A percentile compares a stretch with the other conserved stretches of the same genome.
These are phyloP conservation scores for Moesziomyces sp. DNA, from an alignment of 1,284 basidiomycete genomes.

Conservation along the genomic window DNA sequence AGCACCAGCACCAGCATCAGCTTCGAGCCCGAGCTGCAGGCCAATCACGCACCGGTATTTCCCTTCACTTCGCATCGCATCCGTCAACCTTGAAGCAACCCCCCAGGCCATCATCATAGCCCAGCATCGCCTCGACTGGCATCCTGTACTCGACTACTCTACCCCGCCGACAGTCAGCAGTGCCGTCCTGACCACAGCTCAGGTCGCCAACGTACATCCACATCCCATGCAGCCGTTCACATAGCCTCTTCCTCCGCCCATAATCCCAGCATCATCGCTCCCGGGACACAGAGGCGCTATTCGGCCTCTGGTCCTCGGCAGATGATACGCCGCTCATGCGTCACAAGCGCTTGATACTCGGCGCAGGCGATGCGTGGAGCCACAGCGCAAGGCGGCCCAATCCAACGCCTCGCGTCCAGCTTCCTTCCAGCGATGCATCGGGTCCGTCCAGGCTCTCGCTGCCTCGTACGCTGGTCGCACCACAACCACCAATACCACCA, in stretches of 20 bases:
- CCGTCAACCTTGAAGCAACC: too few relatives aligned
- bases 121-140: neutral
- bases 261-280: conserved; percentile 11
- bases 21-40: too few relatives aligned
- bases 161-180: neutral
- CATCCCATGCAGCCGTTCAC: conserved; percentile 18
- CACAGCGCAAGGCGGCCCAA: conserved; percentile 7
- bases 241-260: conserved; percentile 12
- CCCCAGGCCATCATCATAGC: too few relatives aligned
- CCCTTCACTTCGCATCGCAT: too few relatives aligned
- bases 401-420: conserved; percentile 4
- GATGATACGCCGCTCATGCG: conserved; percentile 39
- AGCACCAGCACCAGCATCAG: too few relatives aligned
- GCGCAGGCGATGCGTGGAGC: conserved; percentile 28
- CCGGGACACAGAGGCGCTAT: conserved; percentile 25
- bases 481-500: conserved; percentile 16
- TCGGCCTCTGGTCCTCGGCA: conserved; percentile 34
- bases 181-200: conserved; percentile 6
- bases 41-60: too few relatives aligned
- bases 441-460: conserved; percentile 27
- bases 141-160: neutral
- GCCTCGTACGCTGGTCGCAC: conserved; percentile 1
- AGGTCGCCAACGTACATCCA: conserved; percentile 1
- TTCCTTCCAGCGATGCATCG: conserved; percentile 13
- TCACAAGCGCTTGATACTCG: conserved; percentile 37